Evolutionary conservation across 2,329 filamentous ascomycete species (phyloP), one percentile per base, ranked within the genome.

Genomic region (Aspergillus clavatus): DNA sequence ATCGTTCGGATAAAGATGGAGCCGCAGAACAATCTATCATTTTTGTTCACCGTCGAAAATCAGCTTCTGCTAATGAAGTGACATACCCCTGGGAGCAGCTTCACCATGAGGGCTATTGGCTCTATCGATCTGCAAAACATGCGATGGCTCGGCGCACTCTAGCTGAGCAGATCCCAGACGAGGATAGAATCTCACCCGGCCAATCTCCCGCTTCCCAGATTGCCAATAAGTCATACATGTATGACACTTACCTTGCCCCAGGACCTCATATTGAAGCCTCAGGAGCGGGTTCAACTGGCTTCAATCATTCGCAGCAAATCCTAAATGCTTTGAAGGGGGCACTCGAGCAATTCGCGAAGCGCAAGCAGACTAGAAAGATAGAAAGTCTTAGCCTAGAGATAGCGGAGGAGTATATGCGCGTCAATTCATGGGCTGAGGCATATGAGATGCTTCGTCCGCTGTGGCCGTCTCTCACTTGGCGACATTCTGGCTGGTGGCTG

Each of bases 71-170:
- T 3, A 67, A 67, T 16, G 78, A 82, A 39, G 68, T 70, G 31
- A 50, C 78, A n/a, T 67, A 67, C 6, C 79, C 81, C 0, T 83
- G 79, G 75, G 73, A 82, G 49, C 61, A 76, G 11, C 66, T 83
- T 11, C 80, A 83, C 48, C 81, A 83, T 57, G 67, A 80, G 46
- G 81, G 80, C 1, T 84, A 83, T 60, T 84, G 80, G 80, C 63
- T 78, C 37, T 69, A 75, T 47, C 65, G 78, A 14, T 72, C 79
- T 5, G 74, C 74, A 10, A 75, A 73, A 40, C 73, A 79, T 55
- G 70, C 77, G 7, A 69, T 72, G 53, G 58, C 62, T 38, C 73
- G 81, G 18, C 75, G 75, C 49, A 54, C 65, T 11, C 67, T 77
- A 37, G 79, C 80, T 4, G 59, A 74, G 39, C 70, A 78, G 19